Base-by-base conservation (phyloP, 2,329 filamentous ascomycete species). In the Trichoderma pleuroti region DNA sequence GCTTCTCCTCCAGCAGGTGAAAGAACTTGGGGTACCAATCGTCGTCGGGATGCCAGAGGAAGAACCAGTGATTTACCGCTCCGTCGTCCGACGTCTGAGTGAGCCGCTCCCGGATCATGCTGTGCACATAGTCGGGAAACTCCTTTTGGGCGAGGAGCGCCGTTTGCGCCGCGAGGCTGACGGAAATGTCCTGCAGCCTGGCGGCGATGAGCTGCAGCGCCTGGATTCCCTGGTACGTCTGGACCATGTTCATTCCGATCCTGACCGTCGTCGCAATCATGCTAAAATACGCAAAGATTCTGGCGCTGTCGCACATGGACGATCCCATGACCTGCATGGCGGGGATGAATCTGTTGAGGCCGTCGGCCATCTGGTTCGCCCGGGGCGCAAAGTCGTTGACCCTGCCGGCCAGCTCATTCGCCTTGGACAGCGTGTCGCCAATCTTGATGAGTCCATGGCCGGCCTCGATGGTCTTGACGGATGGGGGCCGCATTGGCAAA, bases 11-110 rank as follows among this genome's bases (percentile, higher is more conserved):
- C 16, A 82, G 72, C 0, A 82, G 75, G 8, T 81, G 78, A 62
- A 81, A 81, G 69, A 83, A 83, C 5, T 77, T 78, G 14, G 80
- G 79, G 54, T 82, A 81, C 81, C 81, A 83, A 61, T 81, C 80
- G 52, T 80, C 81, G 42, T 83, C 81, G 2, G 81, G 81, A 34
- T 83, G 81, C 42, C 79, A 83, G 3, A 83, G 75, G 39, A 82
- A 83, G 72, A 82, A 82, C 75, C 79, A 78, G 69, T 83, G 81
- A 7, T 80, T 76, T 26, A 72, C 74, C 32, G 75, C 70, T 1
- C 74, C 73, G 24, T 81, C 79, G 30, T 74, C 73, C 9, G 75
- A 74, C 5, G 79, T 79, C 70, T 80, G 78, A 7, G 73, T 76
- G 28, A 81, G 74, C 10, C 79, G 75, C 73, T 81, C 79, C n/a